These are phyloP conservation scores for Conticribra guillardii DNA, from an alignment of 108 stramenopile genomes.

Conservation along the genomic window DNA sequence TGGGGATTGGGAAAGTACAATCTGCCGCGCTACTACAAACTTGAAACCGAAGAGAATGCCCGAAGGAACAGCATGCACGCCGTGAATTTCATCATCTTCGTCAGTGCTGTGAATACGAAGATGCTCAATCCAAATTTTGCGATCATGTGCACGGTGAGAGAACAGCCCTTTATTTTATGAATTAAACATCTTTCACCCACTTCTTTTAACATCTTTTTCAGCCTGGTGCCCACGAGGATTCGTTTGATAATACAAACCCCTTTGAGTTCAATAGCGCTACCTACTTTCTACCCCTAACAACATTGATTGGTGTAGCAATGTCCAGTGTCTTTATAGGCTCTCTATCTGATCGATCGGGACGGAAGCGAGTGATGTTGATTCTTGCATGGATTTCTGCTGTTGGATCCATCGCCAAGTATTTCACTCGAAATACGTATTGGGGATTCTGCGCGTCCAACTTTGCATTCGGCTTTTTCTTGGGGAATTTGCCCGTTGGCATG, in stretches of 20 bases:
- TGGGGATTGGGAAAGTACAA: no score
- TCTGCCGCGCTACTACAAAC: conserved; percentile 8
- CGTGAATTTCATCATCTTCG: conserved; percentile 37
- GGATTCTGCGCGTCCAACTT: conserved; percentile 49
- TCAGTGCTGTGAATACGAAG: conserved; percentile 52
- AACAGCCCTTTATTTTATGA: not conserved
- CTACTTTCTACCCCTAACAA: conserved; percentile 57
- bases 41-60: conserved; percentile 34
- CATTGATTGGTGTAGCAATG: conserved; percentile 59
- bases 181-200: not conserved
- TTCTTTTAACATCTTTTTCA: not conserved
- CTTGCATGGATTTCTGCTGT: conserved; percentile 34
- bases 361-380: conserved; percentile 38
- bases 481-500: conserved; percentile 59
- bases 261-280: conserved; percentile 61
- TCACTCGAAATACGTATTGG: conserved; percentile 51
- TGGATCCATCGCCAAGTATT: conserved; percentile 52
- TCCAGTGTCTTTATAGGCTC: conserved; percentile 43
- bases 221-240: conserved; percentile 49
- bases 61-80: conserved; percentile 29
- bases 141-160: conserved; percentile 37
- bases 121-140: conserved; percentile 60
- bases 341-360: conserved; percentile 44
- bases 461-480: conserved; percentile 51
- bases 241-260: conserved; percentile 49